Conservation (phyloP, 768 basidiomycete genomes). For the Mycena crocata region DNA sequence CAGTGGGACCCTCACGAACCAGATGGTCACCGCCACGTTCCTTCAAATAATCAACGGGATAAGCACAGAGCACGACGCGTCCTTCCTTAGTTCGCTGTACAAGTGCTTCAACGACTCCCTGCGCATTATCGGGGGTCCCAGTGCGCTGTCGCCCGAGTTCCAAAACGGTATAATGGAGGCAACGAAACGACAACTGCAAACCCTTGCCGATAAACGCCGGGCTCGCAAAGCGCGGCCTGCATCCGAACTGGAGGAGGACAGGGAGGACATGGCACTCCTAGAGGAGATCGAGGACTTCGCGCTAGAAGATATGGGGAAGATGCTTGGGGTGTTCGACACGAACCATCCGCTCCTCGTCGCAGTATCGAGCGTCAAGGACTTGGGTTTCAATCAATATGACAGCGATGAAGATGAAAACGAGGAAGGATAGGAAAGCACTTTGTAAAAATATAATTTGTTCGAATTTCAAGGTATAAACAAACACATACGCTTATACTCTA, state of each 20-base stretch:
- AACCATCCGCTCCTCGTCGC: constrained; percentile 77
- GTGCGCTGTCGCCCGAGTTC: constrained; percentile 64
- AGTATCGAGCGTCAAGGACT: constrained; percentile 76
- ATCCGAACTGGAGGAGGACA: constrained; percentile 53
- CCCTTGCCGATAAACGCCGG: constrained; percentile 76
- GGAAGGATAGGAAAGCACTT: constrained; percentile 22
- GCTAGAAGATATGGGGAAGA: constrained; percentile 81
- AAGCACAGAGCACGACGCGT: constrained; percentile 75
- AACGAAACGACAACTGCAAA: constrained; percentile 76
- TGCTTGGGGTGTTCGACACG: constrained; percentile 65
- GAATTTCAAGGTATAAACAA: too few species aligned
- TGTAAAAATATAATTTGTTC: constrained; percentile 15
- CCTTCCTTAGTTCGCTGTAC: constrained; percentile 83
- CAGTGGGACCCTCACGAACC: constrained; percentile 70
- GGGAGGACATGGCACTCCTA: constrained; percentile 75
- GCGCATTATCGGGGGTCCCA: constrained; percentile 67
- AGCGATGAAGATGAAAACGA: constrained; percentile 57
- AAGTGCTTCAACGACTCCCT: constrained; percentile 74
- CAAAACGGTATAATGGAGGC: constrained; percentile 70
- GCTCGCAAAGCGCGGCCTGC: constrained; percentile 56
- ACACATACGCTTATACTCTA: too few species aligned
- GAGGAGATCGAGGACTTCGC: constrained; percentile 90
- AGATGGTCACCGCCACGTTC: constrained; percentile 78
- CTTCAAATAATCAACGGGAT: constrained; percentile 73
- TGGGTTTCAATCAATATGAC: constrained; percentile 67